phyloP scores from a whole-genome alignment of 2,329 filamentous ascomycete genomes.

The Aspergillus clavatus region DNA sequence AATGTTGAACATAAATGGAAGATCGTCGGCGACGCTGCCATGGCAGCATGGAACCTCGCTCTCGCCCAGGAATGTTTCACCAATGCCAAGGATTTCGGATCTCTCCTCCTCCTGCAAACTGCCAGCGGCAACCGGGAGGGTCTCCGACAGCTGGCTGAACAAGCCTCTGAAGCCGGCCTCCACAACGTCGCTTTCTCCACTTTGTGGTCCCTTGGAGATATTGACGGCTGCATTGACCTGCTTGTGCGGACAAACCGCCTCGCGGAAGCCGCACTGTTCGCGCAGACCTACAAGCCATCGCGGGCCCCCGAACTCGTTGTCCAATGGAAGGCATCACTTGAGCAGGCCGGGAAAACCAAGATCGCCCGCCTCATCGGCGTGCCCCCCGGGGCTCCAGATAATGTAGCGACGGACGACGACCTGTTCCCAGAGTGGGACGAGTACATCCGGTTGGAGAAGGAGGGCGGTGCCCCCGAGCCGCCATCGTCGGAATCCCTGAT shows the following conservation, averaged over 20 bases:
- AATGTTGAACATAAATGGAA: conserved; percentile 98
- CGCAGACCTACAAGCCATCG: conserved; percentile 92
- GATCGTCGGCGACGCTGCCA: conserved; percentile 85
- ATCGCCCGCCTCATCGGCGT: conserved; percentile 78
- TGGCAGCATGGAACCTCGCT: conserved; percentile 77
- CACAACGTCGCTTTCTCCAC: conserved; percentile 93
- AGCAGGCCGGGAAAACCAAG: conserved; percentile 79
- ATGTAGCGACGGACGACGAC: conserved; percentile 57
- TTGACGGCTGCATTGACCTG: conserved; percentile 74
- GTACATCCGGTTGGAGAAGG: conserved; percentile 74
- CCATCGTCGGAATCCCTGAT: conserved; percentile 39
- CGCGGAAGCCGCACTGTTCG: conserved; percentile 84
- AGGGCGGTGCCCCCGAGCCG: conserved; percentile 51
- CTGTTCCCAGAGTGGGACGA: conserved; percentile 97
- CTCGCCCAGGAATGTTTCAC: conserved; percentile 91
- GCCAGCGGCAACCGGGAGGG: conserved; percentile 76
- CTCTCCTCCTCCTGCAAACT: conserved; percentile 79
- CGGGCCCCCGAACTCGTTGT: conserved; percentile 62
- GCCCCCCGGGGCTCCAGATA: conserved; percentile 64
- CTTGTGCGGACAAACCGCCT: conserved; percentile 72
- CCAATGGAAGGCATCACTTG: conserved; percentile 77
- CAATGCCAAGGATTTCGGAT: conserved; percentile 84
- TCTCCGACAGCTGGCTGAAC: conserved; percentile 63
- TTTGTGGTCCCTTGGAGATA: conserved; percentile 79
- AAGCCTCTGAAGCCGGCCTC: conserved; percentile 70